Conservation (phyloP, 2,329 filamentous ascomycete species). For the Fusarium coffeatum region DNA sequence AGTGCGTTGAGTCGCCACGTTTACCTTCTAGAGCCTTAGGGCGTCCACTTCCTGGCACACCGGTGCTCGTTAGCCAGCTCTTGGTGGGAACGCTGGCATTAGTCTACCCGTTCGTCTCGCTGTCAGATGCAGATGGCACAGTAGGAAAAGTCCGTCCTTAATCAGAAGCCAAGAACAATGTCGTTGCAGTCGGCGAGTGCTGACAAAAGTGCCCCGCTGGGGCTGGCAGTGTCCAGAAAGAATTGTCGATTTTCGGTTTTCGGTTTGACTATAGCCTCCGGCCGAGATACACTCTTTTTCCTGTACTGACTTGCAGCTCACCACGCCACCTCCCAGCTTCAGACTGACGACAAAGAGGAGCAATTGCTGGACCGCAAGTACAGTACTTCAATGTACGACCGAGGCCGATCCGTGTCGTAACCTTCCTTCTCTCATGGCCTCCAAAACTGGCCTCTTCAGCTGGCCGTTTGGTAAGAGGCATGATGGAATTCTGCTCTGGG, state of each 20-base stretch:
- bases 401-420: conserved; percentile 7
- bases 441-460: conserved; percentile 16
- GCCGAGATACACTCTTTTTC: conserved; percentile 32
- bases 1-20: conserved; percentile 43
- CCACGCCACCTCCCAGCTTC: conserved; percentile 10
- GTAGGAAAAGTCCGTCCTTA: conserved; percentile 22
- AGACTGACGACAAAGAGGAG: conserved; percentile 7
- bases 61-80: conserved; percentile 43
- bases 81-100: conserved; percentile 48
- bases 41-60: conserved; percentile 39
- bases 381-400: conserved; percentile 33
- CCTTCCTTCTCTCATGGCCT: conserved; percentile 21
- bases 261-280: conserved; percentile 20
- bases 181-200: conserved; percentile 25
- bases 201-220: conserved; percentile 39
- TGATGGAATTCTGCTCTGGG: conserved; percentile 40
- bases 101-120: conserved; percentile 50
- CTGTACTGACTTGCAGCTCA: conserved; percentile 8
- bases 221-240: conserved; percentile 3
- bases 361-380: conserved; percentile 16
- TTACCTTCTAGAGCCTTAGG: conserved; percentile 38
- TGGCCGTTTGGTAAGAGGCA: conserved; percentile 19
- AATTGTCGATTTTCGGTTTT: conserved; percentile 27
- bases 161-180: conserved; percentile 18
- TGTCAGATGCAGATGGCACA: conserved; percentile 47